Conservation (phyloP, 345 rosid species). For the Microcos paniculata region DNA sequence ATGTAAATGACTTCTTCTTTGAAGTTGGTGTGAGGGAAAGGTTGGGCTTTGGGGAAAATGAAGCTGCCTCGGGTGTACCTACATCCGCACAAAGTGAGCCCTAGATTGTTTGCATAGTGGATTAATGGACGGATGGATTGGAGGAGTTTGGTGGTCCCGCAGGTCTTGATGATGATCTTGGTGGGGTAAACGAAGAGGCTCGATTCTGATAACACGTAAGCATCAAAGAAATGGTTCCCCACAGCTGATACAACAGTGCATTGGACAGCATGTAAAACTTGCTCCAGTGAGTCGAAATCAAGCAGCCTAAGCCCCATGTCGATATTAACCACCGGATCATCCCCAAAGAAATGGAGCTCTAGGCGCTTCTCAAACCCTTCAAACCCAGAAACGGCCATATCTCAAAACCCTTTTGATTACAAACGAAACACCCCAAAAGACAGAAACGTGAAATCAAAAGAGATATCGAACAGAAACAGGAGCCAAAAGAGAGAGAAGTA, state of each 20-base stretch:
- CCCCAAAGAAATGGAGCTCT: conserved; percentile 80
- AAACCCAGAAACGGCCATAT: conserved; percentile 94
- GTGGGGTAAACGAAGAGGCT: conserved; percentile 94
- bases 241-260: conserved; percentile 97
- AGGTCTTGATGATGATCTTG: conserved; percentile 93
- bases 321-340: conserved; percentile 26
- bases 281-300: conserved; percentile 63
- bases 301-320: conserved; percentile 72
- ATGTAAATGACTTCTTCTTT: conserved; percentile 69
- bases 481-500: not conserved
- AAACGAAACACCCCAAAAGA: not conserved
- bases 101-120: conserved; percentile 52
- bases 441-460: not conserved
- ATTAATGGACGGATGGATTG: conserved; percentile 85
- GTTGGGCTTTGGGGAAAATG: conserved; percentile 84
- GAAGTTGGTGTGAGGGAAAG: conserved; percentile 87
- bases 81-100: conserved; percentile 58
- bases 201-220: conserved; percentile 95
- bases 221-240: conserved; percentile 74
- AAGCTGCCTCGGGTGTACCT: conserved; percentile 92
- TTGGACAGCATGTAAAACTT: conserved; percentile 70
- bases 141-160: conserved; percentile 97
- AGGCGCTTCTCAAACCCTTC: conserved; percentile 98
- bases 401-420: not conserved
- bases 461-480: not conserved